Conservation (phyloP, 2,329 filamentous ascomycete genomes). For the Graphilbum ipis-grandicollis region DNA sequence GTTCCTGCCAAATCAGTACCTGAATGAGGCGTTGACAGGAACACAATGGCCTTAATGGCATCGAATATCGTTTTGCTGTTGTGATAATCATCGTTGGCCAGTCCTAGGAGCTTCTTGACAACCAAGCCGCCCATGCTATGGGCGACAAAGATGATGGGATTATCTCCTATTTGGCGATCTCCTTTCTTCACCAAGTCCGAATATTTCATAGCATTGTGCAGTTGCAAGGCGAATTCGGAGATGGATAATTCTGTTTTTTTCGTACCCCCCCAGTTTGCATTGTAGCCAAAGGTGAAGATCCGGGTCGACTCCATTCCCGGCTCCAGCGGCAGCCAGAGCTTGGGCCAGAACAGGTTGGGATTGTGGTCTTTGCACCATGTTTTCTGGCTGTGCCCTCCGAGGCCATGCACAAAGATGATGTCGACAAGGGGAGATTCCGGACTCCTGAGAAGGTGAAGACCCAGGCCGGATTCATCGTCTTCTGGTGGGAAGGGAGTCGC, state of each 20-base stretch:
- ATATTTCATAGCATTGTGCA: background rate
- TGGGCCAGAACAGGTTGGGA: slow-evolving; percentile 9
- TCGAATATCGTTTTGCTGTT: background rate
- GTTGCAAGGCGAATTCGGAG: background rate
- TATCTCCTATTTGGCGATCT: background rate
- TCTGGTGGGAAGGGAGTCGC: too few species aligned
- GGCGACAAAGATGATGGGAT: slow-evolving; percentile 7
- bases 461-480: slow-evolving; percentile 7
- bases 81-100: background rate
- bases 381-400: slow-evolving; percentile 9
- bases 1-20: slow-evolving; percentile 3
- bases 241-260: background rate
- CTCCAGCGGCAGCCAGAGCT: slow-evolving; percentile 9
- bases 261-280: slow-evolving; percentile 7
- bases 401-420: slow-evolving; percentile 13
- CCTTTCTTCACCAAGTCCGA: background rate
- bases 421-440: slow-evolving; percentile 3
- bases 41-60: slow-evolving; percentile 2
- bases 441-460: background rate
- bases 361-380: slow-evolving; percentile 10
- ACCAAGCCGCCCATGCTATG: slow-evolving; percentile 9
- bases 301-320: slow-evolving; percentile 7
- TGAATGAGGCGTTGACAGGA: slow-evolving; percentile 7
- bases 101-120: slow-evolving; percentile 4
- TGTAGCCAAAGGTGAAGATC: slow-evolving; percentile 12